A percentile compares a stretch with the other conserved stretches of the same genome.
phyloP scores from a whole-genome alignment of 108 stramenopile species.

The Cyclotella choctawhatcheeana region DNA sequence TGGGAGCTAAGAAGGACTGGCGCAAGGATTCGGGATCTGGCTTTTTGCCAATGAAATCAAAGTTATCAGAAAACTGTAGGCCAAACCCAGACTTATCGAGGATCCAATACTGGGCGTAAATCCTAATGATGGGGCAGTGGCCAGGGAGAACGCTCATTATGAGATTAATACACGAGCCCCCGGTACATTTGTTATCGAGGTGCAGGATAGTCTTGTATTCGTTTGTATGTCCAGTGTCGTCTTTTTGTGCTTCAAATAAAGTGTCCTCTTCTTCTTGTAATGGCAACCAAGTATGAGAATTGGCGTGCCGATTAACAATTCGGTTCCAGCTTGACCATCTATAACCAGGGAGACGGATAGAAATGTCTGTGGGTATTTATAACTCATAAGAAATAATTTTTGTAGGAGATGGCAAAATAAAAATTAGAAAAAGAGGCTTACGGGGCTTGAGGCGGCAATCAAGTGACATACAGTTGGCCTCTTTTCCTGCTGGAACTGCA shows the following conservation, averaged over 20 bases:
- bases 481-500: constrained; percentile 56
- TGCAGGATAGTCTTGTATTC: constrained; percentile 69
- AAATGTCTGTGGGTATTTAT: constrained; percentile 30
- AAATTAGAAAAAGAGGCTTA: not conserved
- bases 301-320: constrained; percentile 69
- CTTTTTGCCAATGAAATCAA: constrained; percentile 63
- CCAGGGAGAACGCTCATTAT: constrained; percentile 73
- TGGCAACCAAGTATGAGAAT: constrained; percentile 69
- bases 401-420: not conserved
- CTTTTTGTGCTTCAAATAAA: constrained; percentile 52
- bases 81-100: constrained; percentile 81
- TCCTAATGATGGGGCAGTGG: constrained; percentile 63
- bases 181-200: constrained; percentile 59
- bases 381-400: not conserved
- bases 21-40: constrained; percentile 66
- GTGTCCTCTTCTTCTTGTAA: constrained; percentile 61
- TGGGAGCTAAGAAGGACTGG: constrained; percentile 53
- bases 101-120: constrained; percentile 86
- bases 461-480: constrained; percentile 65
- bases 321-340: constrained; percentile 74
- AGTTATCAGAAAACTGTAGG: constrained; percentile 72
- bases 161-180: constrained; percentile 63
- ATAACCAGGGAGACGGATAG: constrained; percentile 77
- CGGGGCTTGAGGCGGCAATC: constrained; percentile 77
- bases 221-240: constrained; percentile 57